Evolutionary conservation across 2,329 filamentous ascomycete genomes (phyloP).

Genomic region (Arthrobotrys sinensis): DNA sequence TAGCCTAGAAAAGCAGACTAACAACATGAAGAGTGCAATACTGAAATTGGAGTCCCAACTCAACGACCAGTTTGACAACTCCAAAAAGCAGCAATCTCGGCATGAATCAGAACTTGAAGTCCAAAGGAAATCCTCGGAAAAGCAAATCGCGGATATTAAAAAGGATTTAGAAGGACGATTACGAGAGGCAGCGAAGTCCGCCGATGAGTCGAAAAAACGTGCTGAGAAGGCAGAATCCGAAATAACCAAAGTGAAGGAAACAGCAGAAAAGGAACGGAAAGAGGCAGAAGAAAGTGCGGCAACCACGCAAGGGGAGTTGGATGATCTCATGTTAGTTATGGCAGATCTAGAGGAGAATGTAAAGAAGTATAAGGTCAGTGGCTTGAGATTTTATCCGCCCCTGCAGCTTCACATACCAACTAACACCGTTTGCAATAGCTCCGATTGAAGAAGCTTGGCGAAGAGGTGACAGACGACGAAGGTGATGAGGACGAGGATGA

Average conservation of each 20-base stretch:
- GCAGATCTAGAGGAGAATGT: conserved; percentile 84
- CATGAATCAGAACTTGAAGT: conserved; percentile 63
- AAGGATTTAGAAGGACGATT: conserved; percentile 67
- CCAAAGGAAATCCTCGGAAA: conserved; percentile 63
- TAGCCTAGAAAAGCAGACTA: conserved; percentile 30
- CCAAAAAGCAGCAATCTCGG: conserved; percentile 67
- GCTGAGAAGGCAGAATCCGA: conserved; percentile 64
- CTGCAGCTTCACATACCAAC: conserved; percentile 6
- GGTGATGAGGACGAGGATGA: conserved; percentile 74
- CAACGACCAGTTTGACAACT: conserved; percentile 68
- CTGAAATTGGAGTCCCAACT: conserved; percentile 67
- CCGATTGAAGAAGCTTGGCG: conserved; percentile 77
- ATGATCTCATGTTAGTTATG: conserved; percentile 86
- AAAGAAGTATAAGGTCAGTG: conserved; percentile 79
- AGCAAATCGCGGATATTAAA: conserved; percentile 68
- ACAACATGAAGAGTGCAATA: conserved; percentile 62
- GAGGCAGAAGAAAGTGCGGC: conserved; percentile 76
- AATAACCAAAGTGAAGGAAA: conserved; percentile 65
- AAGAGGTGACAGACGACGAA: conserved; percentile 82
- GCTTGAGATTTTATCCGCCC: not conserved
- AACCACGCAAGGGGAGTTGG: conserved; percentile 79
- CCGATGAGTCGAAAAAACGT: conserved; percentile 69
- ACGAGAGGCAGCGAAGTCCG: conserved; percentile 67
- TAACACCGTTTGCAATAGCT: conserved; percentile 66
- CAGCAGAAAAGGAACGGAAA: conserved; percentile 65